A percentile compares a stretch with the other conserved stretches of the same genome.
Evolutionary conservation across 441 rosid species (phyloP).

Genomic region (Kokia cookei): DNA sequence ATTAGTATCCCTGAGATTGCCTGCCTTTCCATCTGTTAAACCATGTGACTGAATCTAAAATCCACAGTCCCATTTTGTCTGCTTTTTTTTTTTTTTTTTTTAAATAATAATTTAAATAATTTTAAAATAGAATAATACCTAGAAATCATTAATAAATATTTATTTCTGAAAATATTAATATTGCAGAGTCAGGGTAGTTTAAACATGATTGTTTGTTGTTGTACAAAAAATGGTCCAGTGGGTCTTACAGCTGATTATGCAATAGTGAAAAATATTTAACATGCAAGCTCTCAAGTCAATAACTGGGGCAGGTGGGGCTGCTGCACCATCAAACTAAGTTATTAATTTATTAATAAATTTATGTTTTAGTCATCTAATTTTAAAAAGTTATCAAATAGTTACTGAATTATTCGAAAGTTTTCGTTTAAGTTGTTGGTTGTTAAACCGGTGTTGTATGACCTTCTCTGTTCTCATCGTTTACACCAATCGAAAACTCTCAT

Average conservation of each 20-base stretch:
- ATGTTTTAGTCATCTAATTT: no score
- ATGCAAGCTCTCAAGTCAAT: not conserved
- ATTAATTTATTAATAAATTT: no score
- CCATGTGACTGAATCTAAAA: not conserved
- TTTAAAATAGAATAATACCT: not conserved
- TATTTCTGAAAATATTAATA: not conserved
- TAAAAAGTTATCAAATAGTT: no score
- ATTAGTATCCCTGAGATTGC: not conserved
- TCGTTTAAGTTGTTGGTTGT: no score
- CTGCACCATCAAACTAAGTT: not conserved
- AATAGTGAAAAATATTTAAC: not conserved
- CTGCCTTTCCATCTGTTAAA: not conserved
- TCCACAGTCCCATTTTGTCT: not conserved
- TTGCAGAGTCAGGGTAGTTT: not conserved
- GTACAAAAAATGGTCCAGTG: constrained; percentile 2
- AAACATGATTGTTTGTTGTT: not conserved
- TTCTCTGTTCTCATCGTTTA: no score
- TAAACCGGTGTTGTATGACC: no score
- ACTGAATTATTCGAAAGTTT: no score
- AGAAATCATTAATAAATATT: not conserved
- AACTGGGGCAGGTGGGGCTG: not conserved
- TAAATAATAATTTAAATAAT: not conserved
- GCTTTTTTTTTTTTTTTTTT: not conserved
- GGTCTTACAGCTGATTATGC: not conserved
- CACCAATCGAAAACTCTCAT: no score